Evolutionary conservation across 192 early-diverging fungal species (phyloP), one percentile per base, ranked within the genome.

Genomic region (Dimargaris xerosporica): DNA sequence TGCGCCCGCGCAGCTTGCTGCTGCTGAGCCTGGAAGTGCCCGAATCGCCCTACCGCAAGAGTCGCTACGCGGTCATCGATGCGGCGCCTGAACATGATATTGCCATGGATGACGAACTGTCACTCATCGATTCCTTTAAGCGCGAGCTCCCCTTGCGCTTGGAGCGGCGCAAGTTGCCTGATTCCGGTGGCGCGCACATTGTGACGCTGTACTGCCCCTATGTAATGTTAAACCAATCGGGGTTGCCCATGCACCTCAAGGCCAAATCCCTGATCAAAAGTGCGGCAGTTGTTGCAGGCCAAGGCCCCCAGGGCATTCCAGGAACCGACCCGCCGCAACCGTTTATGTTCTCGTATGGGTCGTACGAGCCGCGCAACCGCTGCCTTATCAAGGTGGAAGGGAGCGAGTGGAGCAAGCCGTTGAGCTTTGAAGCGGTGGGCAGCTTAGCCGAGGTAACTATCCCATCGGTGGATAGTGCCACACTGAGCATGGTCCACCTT

Each of bases 381-480:
- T 82, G 87, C 1, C 71, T 91, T 56, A 76, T 96, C 29, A 82
- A 87, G 64, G 75, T 88, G 0, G 70, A 65, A 15, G 79, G 83
- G 21, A 87, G 89, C 0, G 87, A 90, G 1, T 91, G 87, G 89
- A 94, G 91, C 47, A 70, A 82, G 64, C 90, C 88, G 2, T 68
- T 94, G 48, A 96, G 93, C 73, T 96, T 99, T 68, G 96, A 99
- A 65, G 92, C 93, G 1, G 86, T 96, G 54, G 93, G 94, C 12
- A 91, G 85, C 62, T 78, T 85, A 11, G 81, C 85, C 62, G 89
- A 90, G 54, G 76, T 96, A 1, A 69, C 77, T 16, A 75, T 99
- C 25, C 83, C 83, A 25, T 76, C 79, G 3, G 28, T 64, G 21
- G 42, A 71, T 70, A 3, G 65, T 3, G 34, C 23, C 28, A 29